These are phyloP conservation scores for Tulasnella sp. DNA, from an alignment of 768 basidiomycete genomes.

Conservation along the genomic window DNA sequence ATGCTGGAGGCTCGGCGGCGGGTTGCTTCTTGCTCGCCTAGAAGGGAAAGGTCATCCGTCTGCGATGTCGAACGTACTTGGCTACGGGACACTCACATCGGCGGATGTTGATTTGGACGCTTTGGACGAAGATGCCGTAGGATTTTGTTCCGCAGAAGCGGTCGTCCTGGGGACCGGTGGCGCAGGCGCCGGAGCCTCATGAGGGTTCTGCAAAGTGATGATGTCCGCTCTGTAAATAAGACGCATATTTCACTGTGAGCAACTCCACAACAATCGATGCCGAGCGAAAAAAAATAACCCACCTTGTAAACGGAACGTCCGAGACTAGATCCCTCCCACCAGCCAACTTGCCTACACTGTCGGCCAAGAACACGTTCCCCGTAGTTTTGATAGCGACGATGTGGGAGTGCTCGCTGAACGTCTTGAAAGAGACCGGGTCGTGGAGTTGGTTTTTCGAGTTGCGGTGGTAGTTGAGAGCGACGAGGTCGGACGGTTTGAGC, in stretches of 20 bases:
- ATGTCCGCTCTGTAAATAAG: constrained; percentile 55
- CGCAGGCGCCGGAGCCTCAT: constrained; percentile 23
- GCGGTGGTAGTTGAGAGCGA: constrained; percentile 68
- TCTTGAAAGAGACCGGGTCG: constrained; percentile 97
- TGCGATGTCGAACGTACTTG: not conserved
- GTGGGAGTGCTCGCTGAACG: constrained; percentile 92
- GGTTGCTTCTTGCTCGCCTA: constrained; percentile 15
- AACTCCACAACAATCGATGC: not conserved
- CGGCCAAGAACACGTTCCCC: constrained; percentile 87
- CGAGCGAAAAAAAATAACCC: not conserved
- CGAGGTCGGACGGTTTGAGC: constrained; percentile 58
- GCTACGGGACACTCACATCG: not conserved
- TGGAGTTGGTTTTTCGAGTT: constrained; percentile 81
- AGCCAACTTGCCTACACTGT: constrained; percentile 55
- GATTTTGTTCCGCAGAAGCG: constrained; percentile 32
- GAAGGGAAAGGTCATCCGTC: constrained; percentile 14
- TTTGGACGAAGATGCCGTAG: not conserved
- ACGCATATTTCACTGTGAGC: constrained; percentile 6
- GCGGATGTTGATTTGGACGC: not conserved
- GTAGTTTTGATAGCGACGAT: constrained; percentile 83
- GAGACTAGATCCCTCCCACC: constrained; percentile 76
- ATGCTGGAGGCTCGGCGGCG: not conserved
- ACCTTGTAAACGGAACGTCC: constrained; percentile 82
- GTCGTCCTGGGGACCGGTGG: constrained; percentile 23
- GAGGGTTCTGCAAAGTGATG: constrained; percentile 88